Conservation (phyloP, 257 asterid species). For the Eucommia ulmoides region DNA sequence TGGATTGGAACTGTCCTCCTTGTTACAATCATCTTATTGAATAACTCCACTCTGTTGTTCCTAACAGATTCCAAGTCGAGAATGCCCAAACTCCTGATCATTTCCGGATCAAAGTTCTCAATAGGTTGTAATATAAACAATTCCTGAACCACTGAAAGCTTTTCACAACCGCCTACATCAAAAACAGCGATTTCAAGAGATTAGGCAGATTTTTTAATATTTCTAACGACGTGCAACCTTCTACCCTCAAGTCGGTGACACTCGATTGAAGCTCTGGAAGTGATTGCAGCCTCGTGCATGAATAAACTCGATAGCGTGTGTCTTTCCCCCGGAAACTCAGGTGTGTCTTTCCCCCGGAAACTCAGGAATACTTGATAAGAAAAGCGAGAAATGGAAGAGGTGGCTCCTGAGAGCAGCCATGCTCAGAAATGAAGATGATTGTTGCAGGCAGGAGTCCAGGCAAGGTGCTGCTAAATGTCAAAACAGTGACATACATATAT, state of each 20-base stretch:
- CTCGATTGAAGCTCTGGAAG: conserved; percentile 11
- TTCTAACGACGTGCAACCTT: conserved; percentile 4
- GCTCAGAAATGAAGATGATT: neutral
- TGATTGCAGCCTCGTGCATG: conserved; percentile 1
- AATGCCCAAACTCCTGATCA: conserved; percentile 2
- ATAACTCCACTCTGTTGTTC: conserved; percentile 2
- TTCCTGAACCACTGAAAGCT: conserved; percentile 3
- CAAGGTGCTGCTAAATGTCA: neutral
- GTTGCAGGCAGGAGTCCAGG: neutral
- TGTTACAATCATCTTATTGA: conserved; percentile 2
- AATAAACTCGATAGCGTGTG: conserved; percentile 1
- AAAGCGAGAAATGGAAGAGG: neutral
- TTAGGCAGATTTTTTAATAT: conserved; percentile 6
- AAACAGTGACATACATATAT: no score
- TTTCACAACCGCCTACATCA: neutral
- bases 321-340: conserved; percentile 7
- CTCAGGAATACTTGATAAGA: neutral
- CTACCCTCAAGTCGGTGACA: neutral
- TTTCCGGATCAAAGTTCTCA: neutral
- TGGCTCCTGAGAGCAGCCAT: neutral
- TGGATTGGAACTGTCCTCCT: conserved; percentile 5
- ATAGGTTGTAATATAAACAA: conserved; percentile 3
- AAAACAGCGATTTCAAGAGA: conserved; percentile 2
- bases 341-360: neutral
- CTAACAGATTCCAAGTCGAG: neutral